Conservation (phyloP, 257 asterid genomes). For the Nicotiana attenuata region DNA sequence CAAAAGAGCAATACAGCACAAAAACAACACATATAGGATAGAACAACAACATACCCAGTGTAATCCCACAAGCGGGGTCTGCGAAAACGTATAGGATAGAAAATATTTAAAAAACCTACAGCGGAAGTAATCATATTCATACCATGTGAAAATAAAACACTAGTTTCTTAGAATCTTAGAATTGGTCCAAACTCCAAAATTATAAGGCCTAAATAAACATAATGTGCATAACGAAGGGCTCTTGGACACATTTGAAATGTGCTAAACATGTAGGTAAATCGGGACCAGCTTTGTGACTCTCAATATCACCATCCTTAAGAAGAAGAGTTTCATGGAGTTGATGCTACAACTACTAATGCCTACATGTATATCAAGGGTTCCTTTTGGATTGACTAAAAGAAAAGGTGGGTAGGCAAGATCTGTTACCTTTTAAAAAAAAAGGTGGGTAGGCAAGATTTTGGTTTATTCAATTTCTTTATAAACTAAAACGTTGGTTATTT, state of each 20-base stretch:
- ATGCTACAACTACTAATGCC: not conserved
- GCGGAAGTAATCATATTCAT: not conserved
- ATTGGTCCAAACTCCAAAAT: not conserved
- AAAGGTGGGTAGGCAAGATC: not conserved
- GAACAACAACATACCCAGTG: not conserved
- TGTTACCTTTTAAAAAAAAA: not conserved
- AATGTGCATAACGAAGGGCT: not conserved
- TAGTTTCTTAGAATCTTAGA: not conserved
- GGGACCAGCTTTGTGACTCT: not conserved
- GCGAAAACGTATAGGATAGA: not conserved
- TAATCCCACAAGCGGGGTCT: too few species aligned
- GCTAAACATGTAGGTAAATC: not conserved
- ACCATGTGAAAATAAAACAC: not conserved
- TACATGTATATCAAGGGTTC: not conserved
- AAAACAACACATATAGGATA: not conserved
- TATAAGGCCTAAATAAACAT: not conserved
- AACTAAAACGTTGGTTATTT: not conserved
- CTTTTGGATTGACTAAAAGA: not conserved
- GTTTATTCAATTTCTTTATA: not conserved
- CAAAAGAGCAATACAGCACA: not conserved
- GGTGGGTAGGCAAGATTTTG: not conserved
- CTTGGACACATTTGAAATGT: not conserved
- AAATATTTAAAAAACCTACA: not conserved
- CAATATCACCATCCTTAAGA: not conserved
- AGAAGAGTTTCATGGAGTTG: not conserved